phyloP scores from a whole-genome alignment of 2,329 filamentous ascomycete species.

The Byssoonygena ceratinophila region DNA sequence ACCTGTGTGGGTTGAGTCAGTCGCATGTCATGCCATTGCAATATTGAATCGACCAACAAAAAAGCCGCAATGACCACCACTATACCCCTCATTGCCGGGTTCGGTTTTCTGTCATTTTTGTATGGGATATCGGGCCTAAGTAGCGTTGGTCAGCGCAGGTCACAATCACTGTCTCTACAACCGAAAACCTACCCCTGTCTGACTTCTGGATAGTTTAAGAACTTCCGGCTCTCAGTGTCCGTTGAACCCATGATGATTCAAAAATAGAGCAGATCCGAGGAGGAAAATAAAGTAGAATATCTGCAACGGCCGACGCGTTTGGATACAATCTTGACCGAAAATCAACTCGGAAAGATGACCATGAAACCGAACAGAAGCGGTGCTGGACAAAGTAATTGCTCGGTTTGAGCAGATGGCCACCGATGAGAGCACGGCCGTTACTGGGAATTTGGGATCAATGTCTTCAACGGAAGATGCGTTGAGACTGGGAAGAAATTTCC shows the following conservation, averaged over 20 bases:
- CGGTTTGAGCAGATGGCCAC: too few species aligned
- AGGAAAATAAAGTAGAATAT: background rate
- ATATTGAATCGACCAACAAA: slow-evolving; percentile 37
- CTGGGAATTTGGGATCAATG: too few species aligned
- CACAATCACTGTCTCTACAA: background rate
- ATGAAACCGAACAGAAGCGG: too few species aligned
- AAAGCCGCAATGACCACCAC: slow-evolving; percentile 47
- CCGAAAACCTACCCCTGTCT: slow-evolving; percentile 1
- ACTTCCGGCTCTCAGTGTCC: slow-evolving; percentile 1
- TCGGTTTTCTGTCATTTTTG: slow-evolving; percentile 40
- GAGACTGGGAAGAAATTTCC: too few species aligned
- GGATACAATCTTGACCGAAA: too few species aligned
- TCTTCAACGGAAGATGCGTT: too few species aligned
- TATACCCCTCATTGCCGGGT: slow-evolving; percentile 54
- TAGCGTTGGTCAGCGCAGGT: background rate
- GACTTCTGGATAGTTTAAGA: slow-evolving; percentile 10
- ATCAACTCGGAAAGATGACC: too few species aligned
- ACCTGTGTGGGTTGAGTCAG: slow-evolving; percentile 23
- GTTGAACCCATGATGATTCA: background rate
- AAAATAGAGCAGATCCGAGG: background rate
- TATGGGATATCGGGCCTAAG: slow-evolving; percentile 24
- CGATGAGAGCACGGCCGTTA: too few species aligned
- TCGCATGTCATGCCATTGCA: background rate
- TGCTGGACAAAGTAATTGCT: too few species aligned
- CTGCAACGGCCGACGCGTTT: too few species aligned